Conservation (phyloP, 805 yeast species). For the Ogataea sp. region DNA sequence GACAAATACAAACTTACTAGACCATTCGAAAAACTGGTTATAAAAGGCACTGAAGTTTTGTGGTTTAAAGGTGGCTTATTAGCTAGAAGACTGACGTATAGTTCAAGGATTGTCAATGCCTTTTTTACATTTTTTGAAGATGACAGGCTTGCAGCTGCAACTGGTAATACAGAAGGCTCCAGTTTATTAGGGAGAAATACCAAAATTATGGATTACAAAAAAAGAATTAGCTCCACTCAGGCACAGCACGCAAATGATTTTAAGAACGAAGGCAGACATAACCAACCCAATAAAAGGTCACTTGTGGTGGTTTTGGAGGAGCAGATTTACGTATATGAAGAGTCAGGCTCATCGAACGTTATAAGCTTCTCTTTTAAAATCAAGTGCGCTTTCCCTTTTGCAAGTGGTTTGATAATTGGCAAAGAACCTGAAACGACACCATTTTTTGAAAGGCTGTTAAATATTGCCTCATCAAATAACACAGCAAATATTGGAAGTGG, state of each 20-base stretch:
- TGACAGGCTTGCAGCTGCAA: no score
- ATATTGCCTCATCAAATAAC: background rate
- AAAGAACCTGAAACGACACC: slow-evolving; percentile 15
- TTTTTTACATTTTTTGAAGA: slow-evolving; percentile 47
- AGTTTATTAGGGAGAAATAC: no score
- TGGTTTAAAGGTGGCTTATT: slow-evolving; percentile 45
- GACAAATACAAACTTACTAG: slow-evolving; percentile 7
- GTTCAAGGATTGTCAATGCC: slow-evolving; percentile 48
- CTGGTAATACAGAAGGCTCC: no score
- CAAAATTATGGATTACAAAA: background rate
- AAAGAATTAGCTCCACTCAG: background rate
- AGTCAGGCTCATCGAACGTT: slow-evolving; percentile 49
- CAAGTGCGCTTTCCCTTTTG: slow-evolving; percentile 52
- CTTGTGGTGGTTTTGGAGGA: slow-evolving; percentile 56
- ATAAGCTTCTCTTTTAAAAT: slow-evolving; percentile 66
- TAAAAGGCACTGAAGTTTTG: slow-evolving; percentile 18
- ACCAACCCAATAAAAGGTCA: slow-evolving; percentile 18
- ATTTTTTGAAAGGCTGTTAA: background rate
- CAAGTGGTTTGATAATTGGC: slow-evolving; percentile 49
- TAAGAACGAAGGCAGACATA: background rate
- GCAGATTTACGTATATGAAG: slow-evolving; percentile 53
- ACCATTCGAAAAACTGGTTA: slow-evolving; percentile 15
- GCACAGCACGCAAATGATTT: background rate
- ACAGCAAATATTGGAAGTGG: background rate
- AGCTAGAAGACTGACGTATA: slow-evolving; percentile 40